A percentile compares a stretch with the other conserved stretches of the same genome.
Conservation (phyloP, 352 stramenopile species). For the Globisporangium cederbergense region DNA sequence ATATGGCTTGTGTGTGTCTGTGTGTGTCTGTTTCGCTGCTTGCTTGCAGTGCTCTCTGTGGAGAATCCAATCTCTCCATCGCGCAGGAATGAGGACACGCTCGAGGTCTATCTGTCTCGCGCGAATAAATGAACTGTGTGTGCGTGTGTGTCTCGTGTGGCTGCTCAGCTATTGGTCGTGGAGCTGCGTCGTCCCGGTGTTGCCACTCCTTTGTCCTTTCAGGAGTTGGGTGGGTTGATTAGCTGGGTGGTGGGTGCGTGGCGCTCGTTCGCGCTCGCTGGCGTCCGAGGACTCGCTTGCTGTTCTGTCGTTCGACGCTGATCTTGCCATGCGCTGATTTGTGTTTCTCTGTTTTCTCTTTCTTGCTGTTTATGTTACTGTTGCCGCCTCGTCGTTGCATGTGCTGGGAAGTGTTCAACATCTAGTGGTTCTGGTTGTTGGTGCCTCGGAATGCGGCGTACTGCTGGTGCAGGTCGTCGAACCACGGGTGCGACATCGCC, state of each 20-base stretch:
- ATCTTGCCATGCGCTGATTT: background rate
- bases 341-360: conserved; percentile 10
- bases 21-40: background rate
- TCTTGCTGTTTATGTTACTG: background rate
- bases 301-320: background rate
- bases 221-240: background rate
- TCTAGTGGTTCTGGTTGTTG: conserved; percentile 44
- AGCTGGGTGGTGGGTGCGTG: background rate
- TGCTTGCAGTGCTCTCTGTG: background rate
- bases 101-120: background rate
- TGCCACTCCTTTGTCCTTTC: background rate
- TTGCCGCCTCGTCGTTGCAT: background rate
- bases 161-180: background rate
- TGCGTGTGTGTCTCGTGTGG: background rate
- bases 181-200: background rate
- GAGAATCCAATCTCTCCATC: background rate
- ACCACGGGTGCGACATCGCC: conserved; percentile 84
- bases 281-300: background rate
- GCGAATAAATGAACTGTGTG: background rate
- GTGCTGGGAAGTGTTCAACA: background rate
- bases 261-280: background rate
- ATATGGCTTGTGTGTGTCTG: background rate
- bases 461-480: conserved; percentile 73
- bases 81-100: background rate
- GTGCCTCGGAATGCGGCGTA: conserved; percentile 62